phyloP scores from a whole-genome alignment of 2,329 filamentous ascomycete genomes.

The Aphanoascus verrucosus region DNA sequence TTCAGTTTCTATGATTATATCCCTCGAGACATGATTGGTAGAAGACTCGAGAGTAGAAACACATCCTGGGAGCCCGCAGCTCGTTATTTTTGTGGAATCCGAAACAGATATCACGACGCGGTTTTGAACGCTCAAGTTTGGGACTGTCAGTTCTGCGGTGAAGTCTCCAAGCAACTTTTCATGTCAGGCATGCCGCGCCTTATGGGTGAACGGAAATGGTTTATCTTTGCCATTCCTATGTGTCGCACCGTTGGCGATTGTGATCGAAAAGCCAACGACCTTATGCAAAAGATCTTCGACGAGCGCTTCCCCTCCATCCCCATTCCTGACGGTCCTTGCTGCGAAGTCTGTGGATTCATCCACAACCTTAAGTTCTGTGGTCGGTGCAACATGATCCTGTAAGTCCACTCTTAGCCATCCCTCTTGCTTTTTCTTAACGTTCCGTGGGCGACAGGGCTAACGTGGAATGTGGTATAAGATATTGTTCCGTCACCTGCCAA shows the following conservation, averaged over 20 bases:
- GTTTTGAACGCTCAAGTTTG: conserved; percentile 6
- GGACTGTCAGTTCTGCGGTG: conserved; percentile 11
- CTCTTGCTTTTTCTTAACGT: neutral
- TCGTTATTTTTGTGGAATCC: conserved; percentile 6
- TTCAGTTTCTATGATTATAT: conserved; percentile 8
- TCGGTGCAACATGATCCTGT: conserved; percentile 10
- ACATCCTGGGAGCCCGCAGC: conserved; percentile 6
- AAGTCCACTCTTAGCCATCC: neutral
- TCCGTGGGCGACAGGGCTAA: neutral
- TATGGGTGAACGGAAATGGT: conserved; percentile 5
- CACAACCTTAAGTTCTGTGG: conserved; percentile 4
- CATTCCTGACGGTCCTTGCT: conserved; percentile 8
- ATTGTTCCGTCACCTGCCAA: conserved; percentile 9
- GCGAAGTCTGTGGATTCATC: conserved; percentile 9
- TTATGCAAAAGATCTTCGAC: conserved; percentile 4
- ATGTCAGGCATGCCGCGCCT: conserved; percentile 11
- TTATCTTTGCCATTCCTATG: conserved; percentile 8
- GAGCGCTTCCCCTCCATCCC: neutral
- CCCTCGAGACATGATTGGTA: conserved; percentile 5
- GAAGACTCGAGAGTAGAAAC: neutral
- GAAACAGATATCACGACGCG: conserved; percentile 3
- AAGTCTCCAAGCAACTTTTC: conserved; percentile 6
- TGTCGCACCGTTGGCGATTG: conserved; percentile 4
- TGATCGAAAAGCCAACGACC: conserved; percentile 1
- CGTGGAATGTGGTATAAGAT: neutral